Evolutionary conservation across 1,139 yeast genomes (phyloP), one percentile per base, ranked within the genome.

Genomic region (Nakaseomyces glabratus): DNA sequence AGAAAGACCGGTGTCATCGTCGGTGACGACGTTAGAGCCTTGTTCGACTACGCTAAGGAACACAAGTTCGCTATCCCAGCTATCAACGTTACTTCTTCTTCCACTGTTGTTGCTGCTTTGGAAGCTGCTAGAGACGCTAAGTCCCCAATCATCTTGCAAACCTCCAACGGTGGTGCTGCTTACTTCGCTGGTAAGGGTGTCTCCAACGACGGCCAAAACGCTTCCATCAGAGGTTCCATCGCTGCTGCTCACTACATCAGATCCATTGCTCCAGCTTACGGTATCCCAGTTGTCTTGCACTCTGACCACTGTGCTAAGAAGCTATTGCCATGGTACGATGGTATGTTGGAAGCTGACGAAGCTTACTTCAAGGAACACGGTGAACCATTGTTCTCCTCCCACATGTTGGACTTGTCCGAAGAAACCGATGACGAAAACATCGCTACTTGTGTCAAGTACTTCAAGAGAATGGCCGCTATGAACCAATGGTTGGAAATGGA

Each of bases 171-270:
- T 71, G 99, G 99, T 73, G 93, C 98, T 53, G 98, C 97, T 48
- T 93, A 75, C 85, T 90, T 90, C 65, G 98, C 97, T 50, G 97
- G 97, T 73, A 90, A 90, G 78, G 98, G 98, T 69, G 88, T 93
- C 54, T 74, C 74, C 65, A 93, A 90, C 82, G 73, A 71, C 59
- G 78, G 85, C 72, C 97, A 90, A 70, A 71, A 71, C 57, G 98
- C 97, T 46, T 81, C 98, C 42, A 82, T 90, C 66, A 80, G 78
- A 46, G 99, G 99, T 68, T 68, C 95, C 60, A 63, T 90, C 62
- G 96, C 99, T 58, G 98, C 97, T 58, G 99, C 95, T 49, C 95
- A 85, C 73, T 90, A 80, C 74, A 81, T 93, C 64, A 84, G 96
- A 71, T 62, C 96, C 45, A 76, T 90, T 70, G 96, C 99, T 48